Evolutionary conservation across 83 land plant species (phyloP).

Genomic region (Picea engelmannii): DNA sequence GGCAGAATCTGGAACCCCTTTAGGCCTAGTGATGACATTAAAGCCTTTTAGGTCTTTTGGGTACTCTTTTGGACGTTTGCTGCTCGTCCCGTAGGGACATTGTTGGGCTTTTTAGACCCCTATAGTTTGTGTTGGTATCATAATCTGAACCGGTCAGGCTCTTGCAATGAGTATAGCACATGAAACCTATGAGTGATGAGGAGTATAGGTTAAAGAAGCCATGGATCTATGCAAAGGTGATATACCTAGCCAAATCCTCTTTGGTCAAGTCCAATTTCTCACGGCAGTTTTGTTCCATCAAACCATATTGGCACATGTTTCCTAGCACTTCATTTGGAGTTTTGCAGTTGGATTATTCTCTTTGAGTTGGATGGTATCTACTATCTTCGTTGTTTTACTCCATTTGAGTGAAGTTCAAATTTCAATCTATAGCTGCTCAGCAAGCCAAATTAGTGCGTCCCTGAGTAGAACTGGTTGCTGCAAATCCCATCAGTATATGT

Average conservation of each 20-base stretch:
- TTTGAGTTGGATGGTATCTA: no score
- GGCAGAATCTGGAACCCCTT: no score
- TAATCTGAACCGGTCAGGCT: no score
- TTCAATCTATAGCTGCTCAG: not conserved
- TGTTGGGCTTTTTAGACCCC: not conserved
- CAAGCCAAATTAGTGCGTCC: conserved; percentile 2
- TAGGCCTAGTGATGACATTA: not conserved
- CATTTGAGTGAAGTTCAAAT: conserved; percentile 4
- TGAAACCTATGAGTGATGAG: no score
- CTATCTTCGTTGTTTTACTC: not conserved
- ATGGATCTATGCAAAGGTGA: no score
- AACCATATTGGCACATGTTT: conserved; percentile 4
- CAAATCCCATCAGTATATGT: not conserved
- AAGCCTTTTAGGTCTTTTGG: not conserved
- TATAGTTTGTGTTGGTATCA: not conserved
- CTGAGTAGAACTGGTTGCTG: not conserved
- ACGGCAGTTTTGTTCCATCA: conserved; percentile 12
- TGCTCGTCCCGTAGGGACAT: not conserved
- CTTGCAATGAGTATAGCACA: no score
- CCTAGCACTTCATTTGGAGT: conserved; percentile 8
- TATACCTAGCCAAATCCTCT: not conserved
- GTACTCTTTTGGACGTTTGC: not conserved
- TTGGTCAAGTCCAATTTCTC: conserved; percentile 9
- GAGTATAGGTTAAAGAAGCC: no score
- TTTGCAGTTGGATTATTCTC: conserved; percentile 15